Evolutionary conservation across 768 basidiomycete genomes (phyloP).

Genomic region (Trametopsis cervina): DNA sequence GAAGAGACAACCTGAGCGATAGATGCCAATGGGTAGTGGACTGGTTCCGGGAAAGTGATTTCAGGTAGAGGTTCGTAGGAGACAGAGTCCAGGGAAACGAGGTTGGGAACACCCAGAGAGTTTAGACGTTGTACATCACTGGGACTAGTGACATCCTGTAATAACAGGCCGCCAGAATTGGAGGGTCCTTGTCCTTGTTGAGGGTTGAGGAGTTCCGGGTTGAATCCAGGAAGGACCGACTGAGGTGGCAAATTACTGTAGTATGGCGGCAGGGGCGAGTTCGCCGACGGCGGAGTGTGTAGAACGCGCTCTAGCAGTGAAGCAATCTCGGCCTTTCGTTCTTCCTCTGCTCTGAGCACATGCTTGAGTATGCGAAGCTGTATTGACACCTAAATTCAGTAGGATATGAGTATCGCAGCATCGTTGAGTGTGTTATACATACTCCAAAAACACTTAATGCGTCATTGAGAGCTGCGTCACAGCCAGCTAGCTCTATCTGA

Average conservation of each 20-base stretch:
- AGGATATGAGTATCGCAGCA: too few relatives aligned
- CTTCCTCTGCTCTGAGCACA: slow-evolving; percentile 35
- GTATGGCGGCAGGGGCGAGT: slow-evolving; percentile 1
- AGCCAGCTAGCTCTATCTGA: slow-evolving; percentile 40
- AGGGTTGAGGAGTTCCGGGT: not conserved
- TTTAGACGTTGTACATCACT: not conserved
- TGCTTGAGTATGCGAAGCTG: slow-evolving; percentile 50
- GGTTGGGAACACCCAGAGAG: not conserved
- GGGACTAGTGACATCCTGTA: not conserved
- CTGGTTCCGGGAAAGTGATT: not conserved
- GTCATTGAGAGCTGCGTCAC: slow-evolving; percentile 47
- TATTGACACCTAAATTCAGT: slow-evolving; percentile 32
- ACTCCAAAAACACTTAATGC: slow-evolving; percentile 52
- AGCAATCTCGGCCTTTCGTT: slow-evolving; percentile 29
- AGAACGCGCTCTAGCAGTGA: slow-evolving; percentile 28
- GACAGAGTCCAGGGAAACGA: not conserved
- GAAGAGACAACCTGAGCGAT: not conserved
- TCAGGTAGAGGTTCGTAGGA: not conserved
- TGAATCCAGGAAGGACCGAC: not conserved
- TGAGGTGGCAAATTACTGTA: not conserved
- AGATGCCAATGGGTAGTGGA: not conserved
- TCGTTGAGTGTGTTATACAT: too few relatives aligned
- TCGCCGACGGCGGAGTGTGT: slow-evolving; percentile 6
- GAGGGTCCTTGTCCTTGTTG: not conserved
- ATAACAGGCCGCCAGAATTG: not conserved